Percentiles rank a stretch among this genome's conserved stretches.
phyloP scores from a whole-genome alignment of 2,329 filamentous ascomycete genomes.

The Cytospora schulzeri region DNA sequence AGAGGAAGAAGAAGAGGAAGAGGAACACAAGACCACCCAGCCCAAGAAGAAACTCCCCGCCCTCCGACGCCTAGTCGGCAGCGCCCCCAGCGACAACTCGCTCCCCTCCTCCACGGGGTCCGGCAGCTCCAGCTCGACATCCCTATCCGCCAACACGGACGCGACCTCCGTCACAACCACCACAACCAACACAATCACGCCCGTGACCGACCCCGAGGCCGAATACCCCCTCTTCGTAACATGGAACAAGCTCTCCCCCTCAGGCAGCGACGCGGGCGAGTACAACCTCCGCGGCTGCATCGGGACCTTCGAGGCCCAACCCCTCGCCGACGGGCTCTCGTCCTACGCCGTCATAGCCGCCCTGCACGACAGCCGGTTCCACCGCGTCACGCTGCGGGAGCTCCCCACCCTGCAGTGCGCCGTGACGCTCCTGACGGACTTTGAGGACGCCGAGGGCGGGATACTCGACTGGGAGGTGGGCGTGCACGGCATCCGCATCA shows the following conservation, averaged over 20 bases:
- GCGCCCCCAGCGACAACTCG: slow-evolving; percentile 29
- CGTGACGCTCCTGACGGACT: slow-evolving; percentile 83
- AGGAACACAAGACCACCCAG: not conserved
- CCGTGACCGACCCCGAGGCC: slow-evolving; percentile 37
- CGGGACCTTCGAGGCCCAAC: slow-evolving; percentile 83
- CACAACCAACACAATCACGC: slow-evolving; percentile 44
- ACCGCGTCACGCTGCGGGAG: slow-evolving; percentile 55
- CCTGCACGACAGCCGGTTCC: slow-evolving; percentile 64
- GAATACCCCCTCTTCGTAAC: slow-evolving; percentile 87
- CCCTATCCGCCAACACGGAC: slow-evolving; percentile 34
- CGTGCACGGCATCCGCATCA: slow-evolving; percentile 82
- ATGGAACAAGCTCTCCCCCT: slow-evolving; percentile 74
- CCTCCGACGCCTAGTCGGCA: slow-evolving; percentile 44
- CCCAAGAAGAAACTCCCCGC: slow-evolving; percentile 43
- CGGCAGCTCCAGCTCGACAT: slow-evolving; percentile 38
- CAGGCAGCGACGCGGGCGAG: slow-evolving; percentile 51
- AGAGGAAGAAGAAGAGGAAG: slow-evolving; percentile 2
- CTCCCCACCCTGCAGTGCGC: slow-evolving; percentile 62
- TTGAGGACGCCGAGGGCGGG: slow-evolving; percentile 73
- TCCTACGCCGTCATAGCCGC: slow-evolving; percentile 83
- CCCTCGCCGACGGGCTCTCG: slow-evolving; percentile 71
- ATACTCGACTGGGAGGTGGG: slow-evolving; percentile 86
- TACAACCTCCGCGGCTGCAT: slow-evolving; percentile 88
- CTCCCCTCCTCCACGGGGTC: slow-evolving; percentile 37
- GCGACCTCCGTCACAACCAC: slow-evolving; percentile 45